A percentile compares a stretch with the other conserved stretches of the same genome.
Conservation (phyloP, 169 alveolate species). For the Eimeria mitis region DNA sequence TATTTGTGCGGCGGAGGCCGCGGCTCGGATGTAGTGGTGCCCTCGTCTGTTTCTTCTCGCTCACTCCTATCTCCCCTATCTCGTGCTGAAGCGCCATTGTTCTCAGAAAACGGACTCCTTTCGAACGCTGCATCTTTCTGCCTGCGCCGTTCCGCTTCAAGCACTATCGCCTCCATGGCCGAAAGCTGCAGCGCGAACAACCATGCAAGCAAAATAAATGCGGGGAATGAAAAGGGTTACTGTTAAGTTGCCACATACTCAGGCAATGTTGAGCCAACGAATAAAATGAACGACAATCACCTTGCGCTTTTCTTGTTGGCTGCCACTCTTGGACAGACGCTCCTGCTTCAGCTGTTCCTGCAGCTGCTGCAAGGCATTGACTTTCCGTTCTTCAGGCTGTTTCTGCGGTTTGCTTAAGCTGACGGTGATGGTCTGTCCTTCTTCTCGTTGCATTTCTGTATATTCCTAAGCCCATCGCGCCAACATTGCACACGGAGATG, state of each 20-base stretch:
- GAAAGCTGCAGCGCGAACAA: conserved; percentile 26
- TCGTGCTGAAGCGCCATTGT: not conserved
- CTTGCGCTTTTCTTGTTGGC: conserved; percentile 53
- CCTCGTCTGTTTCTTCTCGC: not conserved
- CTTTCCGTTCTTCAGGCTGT: not conserved
- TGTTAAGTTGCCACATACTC: not conserved
- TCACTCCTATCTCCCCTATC: not conserved
- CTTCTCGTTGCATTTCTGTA: conserved; percentile 28
- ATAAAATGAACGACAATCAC: not conserved
- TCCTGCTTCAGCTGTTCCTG: conserved; percentile 39
- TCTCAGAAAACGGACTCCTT: not conserved
- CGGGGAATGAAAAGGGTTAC: not conserved
- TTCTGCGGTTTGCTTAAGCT: conserved; percentile 10
- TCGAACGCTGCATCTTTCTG: conserved; percentile 20
- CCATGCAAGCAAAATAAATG: not conserved
- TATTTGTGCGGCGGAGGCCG: conserved; percentile 50
- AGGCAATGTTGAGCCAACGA: not conserved
- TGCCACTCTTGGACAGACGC: conserved; percentile 29
- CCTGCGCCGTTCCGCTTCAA: conserved; percentile 41
- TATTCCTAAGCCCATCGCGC: not conserved
- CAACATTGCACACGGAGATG: not conserved
- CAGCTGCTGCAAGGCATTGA: conserved; percentile 41
- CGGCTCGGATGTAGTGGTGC: not conserved
- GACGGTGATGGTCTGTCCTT: conserved; percentile 20
- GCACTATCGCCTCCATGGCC: conserved; percentile 61